phyloP scores from a whole-genome alignment of 345 rosid genomes.

The Mangifera indica region DNA sequence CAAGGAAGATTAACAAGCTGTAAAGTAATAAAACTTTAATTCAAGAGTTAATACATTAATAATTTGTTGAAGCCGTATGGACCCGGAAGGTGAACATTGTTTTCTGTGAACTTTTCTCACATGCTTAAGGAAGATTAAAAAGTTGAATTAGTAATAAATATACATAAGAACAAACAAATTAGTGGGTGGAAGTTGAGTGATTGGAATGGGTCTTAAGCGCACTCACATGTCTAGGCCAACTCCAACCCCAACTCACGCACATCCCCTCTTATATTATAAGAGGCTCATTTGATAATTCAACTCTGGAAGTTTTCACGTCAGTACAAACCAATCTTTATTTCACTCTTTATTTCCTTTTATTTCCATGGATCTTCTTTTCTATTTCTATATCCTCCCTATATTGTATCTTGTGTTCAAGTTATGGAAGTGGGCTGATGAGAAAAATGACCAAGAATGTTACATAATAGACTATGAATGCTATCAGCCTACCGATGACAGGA shows the following conservation, averaged over 20 bases:
- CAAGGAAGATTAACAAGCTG: neutral
- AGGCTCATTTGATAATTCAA: slow-evolving; percentile 8
- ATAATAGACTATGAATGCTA: slow-evolving; percentile 57
- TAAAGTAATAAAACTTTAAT: neutral
- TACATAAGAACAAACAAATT: slow-evolving; percentile 11
- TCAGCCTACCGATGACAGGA: slow-evolving; percentile 63
- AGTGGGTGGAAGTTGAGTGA: slow-evolving; percentile 48
- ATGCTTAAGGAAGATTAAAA: neutral
- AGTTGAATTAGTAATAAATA: slow-evolving; percentile 29
- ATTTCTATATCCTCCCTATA: slow-evolving; percentile 33
- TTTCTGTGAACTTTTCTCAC: neutral
- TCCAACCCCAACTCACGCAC: slow-evolving; percentile 8
- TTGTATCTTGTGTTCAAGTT: slow-evolving; percentile 34
- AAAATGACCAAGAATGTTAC: slow-evolving; percentile 53
- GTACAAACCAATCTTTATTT: neutral
- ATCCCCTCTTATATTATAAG: slow-evolving; percentile 22
- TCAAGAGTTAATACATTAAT: neutral
- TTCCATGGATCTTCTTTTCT: slow-evolving; percentile 41
- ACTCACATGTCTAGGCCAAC: slow-evolving; percentile 31
- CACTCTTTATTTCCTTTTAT: neutral
- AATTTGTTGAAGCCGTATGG: neutral
- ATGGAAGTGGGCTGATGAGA: slow-evolving; percentile 42
- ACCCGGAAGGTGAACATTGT: neutral
- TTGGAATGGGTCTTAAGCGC: slow-evolving; percentile 17
- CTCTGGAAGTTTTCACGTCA: neutral